These are phyloP conservation scores for Apium graveolens DNA, from an alignment of 129 eudicot species.

Conservation along the genomic window DNA sequence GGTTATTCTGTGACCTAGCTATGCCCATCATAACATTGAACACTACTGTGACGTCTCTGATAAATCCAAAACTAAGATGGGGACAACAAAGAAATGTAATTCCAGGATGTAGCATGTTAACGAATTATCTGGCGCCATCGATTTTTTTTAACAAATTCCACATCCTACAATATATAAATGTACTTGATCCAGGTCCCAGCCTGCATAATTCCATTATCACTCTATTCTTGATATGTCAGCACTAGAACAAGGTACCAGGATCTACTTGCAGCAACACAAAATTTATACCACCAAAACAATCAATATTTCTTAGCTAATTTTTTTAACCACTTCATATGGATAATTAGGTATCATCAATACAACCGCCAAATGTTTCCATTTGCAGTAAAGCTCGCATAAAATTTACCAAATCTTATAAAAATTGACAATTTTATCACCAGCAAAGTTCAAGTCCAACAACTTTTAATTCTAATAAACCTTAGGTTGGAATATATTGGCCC, in stretches of 20 bases:
- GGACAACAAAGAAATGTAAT: constrained; percentile 48
- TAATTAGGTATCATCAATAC: background rate
- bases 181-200: background rate
- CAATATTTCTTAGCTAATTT: background rate
- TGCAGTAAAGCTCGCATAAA: background rate
- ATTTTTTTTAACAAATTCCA: constrained; percentile 33
- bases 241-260: background rate
- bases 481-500: too few relatives aligned
- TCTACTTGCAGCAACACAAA: constrained; percentile 4
- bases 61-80: constrained; percentile 78
- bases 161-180: constrained; percentile 22
- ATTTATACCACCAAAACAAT: background rate
- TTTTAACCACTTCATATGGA: background rate
- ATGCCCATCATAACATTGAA: constrained; percentile 90
- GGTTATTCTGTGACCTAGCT: constrained; percentile 82
- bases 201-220: background rate
- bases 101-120: constrained; percentile 37
- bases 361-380: background rate
- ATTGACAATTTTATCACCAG: background rate
- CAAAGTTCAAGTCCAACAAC: too few relatives aligned
- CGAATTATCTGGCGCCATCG: constrained; percentile 59
- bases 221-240: background rate
- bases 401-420: background rate
- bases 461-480: too few relatives aligned
- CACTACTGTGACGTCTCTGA: constrained; percentile 62